Conservation (phyloP, 768 basidiomycete species). For the Calvatia gigantea region DNA sequence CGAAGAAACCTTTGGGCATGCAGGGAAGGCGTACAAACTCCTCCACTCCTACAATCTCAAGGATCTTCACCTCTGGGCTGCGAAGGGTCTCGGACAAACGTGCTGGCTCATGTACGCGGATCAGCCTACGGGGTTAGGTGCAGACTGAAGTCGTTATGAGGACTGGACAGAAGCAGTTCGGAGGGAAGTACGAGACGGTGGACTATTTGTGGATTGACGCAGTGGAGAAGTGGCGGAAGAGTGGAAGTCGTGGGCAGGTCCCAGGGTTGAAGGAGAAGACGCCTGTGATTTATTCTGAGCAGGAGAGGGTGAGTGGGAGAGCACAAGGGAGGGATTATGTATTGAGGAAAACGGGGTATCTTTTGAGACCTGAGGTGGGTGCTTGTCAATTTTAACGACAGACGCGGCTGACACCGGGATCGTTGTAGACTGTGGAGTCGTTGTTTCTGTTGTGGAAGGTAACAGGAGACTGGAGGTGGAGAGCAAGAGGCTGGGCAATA, state of each 20-base stretch:
- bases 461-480: constrained; percentile 67
- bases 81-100: constrained; percentile 68
- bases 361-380: constrained; percentile 70
- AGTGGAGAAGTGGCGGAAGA: constrained; percentile 44
- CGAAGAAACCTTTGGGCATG: constrained; percentile 29
- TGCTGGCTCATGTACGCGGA: constrained; percentile 74
- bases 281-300: constrained; percentile 34
- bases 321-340: constrained; percentile 50
- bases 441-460: constrained; percentile 68
- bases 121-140: constrained; percentile 62
- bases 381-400: not conserved
- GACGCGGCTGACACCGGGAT: constrained; percentile 1
- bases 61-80: constrained; percentile 72
- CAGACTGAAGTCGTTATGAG: constrained; percentile 54
- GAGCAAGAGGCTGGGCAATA: constrained; percentile 66
- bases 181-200: constrained; percentile 12
- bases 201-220: constrained; percentile 45
- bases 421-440: constrained; percentile 62
- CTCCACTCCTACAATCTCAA: constrained; percentile 49
- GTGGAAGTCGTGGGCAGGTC: constrained; percentile 41
- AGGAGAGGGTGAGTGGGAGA: constrained; percentile 21
- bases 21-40: constrained; percentile 29
- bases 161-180: not conserved
- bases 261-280: constrained; percentile 49
- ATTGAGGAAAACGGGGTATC: constrained; percentile 41